A percentile compares a stretch with the other conserved stretches of the same genome.
phyloP scores from a whole-genome alignment of 2,329 filamentous ascomycete species.

The Fusarium longipes region DNA sequence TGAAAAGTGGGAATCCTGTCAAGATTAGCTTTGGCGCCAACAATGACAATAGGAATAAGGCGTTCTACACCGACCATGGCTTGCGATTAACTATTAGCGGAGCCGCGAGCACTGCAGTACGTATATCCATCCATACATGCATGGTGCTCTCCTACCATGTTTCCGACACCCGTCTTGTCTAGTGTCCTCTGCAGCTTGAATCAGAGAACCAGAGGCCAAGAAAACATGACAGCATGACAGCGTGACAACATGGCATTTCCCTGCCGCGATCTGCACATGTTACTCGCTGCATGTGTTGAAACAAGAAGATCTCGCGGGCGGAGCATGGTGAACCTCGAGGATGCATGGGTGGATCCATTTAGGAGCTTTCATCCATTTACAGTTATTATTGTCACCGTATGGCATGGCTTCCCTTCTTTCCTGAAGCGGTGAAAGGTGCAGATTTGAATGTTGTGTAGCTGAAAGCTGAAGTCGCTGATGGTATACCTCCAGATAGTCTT shows the following conservation, averaged over 20 bases:
- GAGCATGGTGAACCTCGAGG: conserved; percentile 1
- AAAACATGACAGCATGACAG: background rate
- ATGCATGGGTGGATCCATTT: background rate
- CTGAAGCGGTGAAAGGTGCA: conserved; percentile 1
- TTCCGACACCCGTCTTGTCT: background rate
- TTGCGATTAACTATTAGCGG: conserved; percentile 27
- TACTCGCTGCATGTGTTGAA: background rate
- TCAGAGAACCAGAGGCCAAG: conserved; percentile 1
- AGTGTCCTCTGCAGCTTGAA: conserved; percentile 22
- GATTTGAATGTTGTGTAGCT: background rate
- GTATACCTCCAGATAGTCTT: background rate
- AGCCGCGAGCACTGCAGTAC: background rate
- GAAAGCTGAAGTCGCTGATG: background rate
- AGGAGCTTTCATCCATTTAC: conserved; percentile 7
- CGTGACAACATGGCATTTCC: background rate
- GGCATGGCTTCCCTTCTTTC: background rate
- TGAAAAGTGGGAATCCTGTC: background rate
- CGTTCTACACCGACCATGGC: conserved; percentile 37
- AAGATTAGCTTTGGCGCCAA: conserved; percentile 17
- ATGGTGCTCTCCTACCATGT: background rate
- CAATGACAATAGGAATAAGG: conserved; percentile 36
- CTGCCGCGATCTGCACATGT: background rate
- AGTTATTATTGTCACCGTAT: conserved; percentile 17
- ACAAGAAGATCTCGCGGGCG: background rate
- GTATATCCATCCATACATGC: background rate